These are phyloP conservation scores for Canavalia gladiata DNA, from an alignment of 306 rosid species.

Conservation along the genomic window DNA sequence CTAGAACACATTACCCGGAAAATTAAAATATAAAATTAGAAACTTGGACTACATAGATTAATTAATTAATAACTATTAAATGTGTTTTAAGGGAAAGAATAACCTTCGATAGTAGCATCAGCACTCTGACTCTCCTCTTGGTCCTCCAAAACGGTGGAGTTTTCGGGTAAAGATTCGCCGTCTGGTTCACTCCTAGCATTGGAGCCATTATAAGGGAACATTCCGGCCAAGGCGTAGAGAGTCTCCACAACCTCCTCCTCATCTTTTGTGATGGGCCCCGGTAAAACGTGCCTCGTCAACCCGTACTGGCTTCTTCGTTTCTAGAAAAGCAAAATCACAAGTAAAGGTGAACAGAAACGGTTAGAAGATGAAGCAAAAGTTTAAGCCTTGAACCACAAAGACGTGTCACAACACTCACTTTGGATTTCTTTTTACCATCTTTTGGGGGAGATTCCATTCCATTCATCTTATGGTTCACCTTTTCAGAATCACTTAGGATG, in stretches of 20 bases:
- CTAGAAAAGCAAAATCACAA: conserved; percentile 57
- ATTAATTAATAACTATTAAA: background rate
- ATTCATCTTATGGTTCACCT: conserved; percentile 56
- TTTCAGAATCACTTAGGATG: conserved; percentile 63
- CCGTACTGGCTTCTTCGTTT: conserved; percentile 53
- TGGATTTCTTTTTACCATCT: conserved; percentile 60
- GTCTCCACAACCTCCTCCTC: conserved; percentile 94
- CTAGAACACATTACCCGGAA: conserved; percentile 44
- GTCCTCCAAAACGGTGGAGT: conserved; percentile 52
- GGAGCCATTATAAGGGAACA: conserved; percentile 64
- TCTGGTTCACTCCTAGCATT: conserved; percentile 43
- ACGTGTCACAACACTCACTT: conserved; percentile 52
- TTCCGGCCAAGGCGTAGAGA: conserved; percentile 82
- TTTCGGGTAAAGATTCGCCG: conserved; percentile 45
- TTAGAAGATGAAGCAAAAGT: conserved; percentile 36
- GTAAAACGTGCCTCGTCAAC: conserved; percentile 46
- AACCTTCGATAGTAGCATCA: conserved; percentile 64
- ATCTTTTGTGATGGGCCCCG: conserved; percentile 77
- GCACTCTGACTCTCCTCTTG: conserved; percentile 46
- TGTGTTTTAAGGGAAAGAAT: background rate
- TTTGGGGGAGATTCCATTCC: conserved; percentile 57
- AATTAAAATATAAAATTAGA: background rate
- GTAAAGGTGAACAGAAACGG: conserved; percentile 34
- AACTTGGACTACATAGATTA: background rate
- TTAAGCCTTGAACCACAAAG: conserved; percentile 44